Evolutionary conservation across 371 early-diverging fungal species (phyloP), one percentile per base, ranked within the genome.

Genomic region (Saksenaea oblongispora): DNA sequence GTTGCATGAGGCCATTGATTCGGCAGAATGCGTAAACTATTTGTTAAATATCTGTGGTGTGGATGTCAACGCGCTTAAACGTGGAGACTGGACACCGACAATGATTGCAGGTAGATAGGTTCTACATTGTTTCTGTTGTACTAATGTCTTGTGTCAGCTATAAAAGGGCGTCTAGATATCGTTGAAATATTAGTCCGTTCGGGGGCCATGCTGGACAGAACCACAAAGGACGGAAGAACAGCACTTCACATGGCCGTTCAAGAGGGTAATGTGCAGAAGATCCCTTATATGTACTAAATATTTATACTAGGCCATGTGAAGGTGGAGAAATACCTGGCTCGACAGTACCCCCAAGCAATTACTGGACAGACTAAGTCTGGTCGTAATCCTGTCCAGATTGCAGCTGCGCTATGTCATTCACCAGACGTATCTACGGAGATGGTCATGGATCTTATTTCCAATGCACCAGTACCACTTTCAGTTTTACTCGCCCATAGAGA

Each of bases 1-100:
- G 2, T 61, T 84, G 14, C 82, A 84, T 59, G 84, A 84, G 65
- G 79, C 75, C 5, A 79, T 84, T 42, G 79, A 79, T 57, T 67
- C 68, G 24, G n/a, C 61, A n/a, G 75, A 74, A 0, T 79, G 82
- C 53, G 66, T 76, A 0, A 17, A 44, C 3, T 79, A 63, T 61
- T 62, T 84, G 26, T 61, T 78, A 13, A 53, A 66, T 2, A 57
- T 44, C 9, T 70, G 72, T 34, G 60, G 73, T 18, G 75, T 79
- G 1, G 78, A 84, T 58, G 67, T 79, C 3, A 71, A 84, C 65
- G 81, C 83, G 11, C 70, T 82, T 64, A 84, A 84, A 64, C 64
- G 81, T 54, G 84, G 83, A 7, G 83, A 79, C 26, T 84, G 84
- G 84, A 82, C 84, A n/a, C 76, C 83, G 3, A 15, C 75, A 14